These are phyloP conservation scores for Rhodotorula sp. DNA, from an alignment of 1,284 basidiomycete species.

Conservation along the genomic window DNA sequence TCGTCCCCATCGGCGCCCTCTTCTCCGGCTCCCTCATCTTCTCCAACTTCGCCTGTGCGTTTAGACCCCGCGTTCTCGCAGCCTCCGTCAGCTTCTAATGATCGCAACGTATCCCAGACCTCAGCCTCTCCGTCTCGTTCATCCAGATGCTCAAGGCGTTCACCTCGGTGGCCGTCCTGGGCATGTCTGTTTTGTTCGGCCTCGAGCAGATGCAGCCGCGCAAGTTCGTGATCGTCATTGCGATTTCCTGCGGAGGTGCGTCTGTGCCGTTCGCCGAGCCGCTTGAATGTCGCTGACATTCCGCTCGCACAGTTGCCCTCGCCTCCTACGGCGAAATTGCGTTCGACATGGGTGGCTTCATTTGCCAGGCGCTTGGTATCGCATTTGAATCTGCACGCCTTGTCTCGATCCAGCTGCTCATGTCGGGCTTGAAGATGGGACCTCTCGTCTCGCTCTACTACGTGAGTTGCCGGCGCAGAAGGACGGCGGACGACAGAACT, in stretches of 20 bases:
- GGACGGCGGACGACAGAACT: constrained; percentile 41
- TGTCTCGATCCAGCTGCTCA: constrained; percentile 55
- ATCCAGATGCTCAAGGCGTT: constrained; percentile 57
- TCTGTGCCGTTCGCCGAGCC: not conserved
- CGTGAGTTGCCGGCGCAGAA: constrained; percentile 45
- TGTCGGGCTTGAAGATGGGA: constrained; percentile 54
- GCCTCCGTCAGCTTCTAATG: too few species aligned
- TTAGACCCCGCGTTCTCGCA: too few species aligned
- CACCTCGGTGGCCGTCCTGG: constrained; percentile 47
- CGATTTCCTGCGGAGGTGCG: constrained; percentile 52
- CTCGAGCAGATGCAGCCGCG: constrained; percentile 45
- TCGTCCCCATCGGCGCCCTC: constrained; percentile 54
- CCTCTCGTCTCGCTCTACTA: constrained; percentile 54
- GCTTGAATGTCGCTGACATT: not conserved
- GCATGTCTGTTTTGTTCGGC: constrained; percentile 47
- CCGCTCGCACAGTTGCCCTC: constrained; percentile 43
- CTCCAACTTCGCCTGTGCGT: constrained; percentile 52
- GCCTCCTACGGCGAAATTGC: constrained; percentile 48
- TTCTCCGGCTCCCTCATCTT: constrained; percentile 54
- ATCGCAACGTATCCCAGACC: too few species aligned
- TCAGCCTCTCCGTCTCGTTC: constrained; percentile 50
- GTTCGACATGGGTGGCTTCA: constrained; percentile 51
- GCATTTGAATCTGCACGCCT: constrained; percentile 54
- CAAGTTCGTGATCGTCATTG: constrained; percentile 51
- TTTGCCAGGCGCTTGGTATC: constrained; percentile 53